Conservation (phyloP, 768 basidiomycete species). For the Cubamyces sp. region DNA sequence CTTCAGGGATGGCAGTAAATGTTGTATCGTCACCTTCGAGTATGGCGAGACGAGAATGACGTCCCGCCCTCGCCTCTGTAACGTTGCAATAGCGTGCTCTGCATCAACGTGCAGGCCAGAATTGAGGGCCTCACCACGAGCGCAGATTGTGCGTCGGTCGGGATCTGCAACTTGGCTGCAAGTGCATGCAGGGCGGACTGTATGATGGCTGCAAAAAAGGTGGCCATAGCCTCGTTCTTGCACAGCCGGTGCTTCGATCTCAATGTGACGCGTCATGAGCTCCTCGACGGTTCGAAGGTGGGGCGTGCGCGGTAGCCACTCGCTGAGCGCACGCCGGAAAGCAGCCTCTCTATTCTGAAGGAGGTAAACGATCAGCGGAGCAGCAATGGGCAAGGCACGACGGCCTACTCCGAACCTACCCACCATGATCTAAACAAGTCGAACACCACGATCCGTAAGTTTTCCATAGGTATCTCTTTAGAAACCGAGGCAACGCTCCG, state of each 20-base stretch:
- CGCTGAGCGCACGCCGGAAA: not conserved
- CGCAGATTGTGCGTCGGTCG: not conserved
- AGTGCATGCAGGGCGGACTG: not conserved
- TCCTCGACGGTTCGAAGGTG: not conserved
- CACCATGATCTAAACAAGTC: not conserved
- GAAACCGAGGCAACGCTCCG: not conserved
- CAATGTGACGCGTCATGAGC: not conserved
- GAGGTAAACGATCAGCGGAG: not conserved
- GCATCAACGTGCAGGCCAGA: not conserved
- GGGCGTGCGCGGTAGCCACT: not conserved
- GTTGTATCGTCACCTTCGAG: not conserved
- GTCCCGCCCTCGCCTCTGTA: not conserved
- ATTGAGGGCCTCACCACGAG: not conserved
- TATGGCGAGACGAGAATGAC: not conserved
- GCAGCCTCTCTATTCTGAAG: not conserved
- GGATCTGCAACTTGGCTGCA: not conserved
- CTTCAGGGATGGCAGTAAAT: not conserved
- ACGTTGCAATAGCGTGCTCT: not conserved
- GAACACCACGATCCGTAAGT: not conserved
- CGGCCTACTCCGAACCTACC: not conserved
- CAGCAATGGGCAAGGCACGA: not conserved
- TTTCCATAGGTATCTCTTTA: not conserved
- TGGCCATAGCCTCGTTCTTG: not conserved
- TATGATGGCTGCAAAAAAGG: not conserved
- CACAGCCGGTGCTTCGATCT: not conserved